Evolutionary conservation across 2,329 filamentous ascomycete species (phyloP), one percentile per base, ranked within the genome.

Genomic region (Monilinia polystroma): DNA sequence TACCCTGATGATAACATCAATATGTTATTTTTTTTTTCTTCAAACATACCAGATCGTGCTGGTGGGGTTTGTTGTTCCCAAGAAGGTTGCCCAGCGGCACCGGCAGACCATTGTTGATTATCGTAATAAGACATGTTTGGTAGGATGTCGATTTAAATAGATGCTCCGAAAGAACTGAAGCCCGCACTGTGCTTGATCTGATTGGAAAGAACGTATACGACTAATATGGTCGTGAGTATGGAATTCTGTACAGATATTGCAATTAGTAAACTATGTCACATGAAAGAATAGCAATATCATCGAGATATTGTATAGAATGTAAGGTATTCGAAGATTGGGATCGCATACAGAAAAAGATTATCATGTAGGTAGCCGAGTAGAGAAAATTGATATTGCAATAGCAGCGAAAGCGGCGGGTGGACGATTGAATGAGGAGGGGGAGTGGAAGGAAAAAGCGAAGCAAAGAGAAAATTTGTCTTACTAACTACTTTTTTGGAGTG

Each of bases 11-110:
- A 47, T 64, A 29, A 51, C 18, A 55, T 54, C 32, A 57, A 66
- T 35, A 35, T 35, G 32, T 32, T 6, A 35, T 66, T n/a, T 58
- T 53, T 53, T 45, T 53, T 59, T 3, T 53, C 60, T 3, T 18
- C 8, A n/a, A 38, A 72, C 82, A 76, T 85, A 90, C 87, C 88
- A 77, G 89, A 91, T 76, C 89, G 87, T 72, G 89, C 89, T 51
- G 89, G 88, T 69, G 89, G 89, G 68, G 84, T 85, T 72, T 88
- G 88, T 75, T 90, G 87, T 74, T 92, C 90, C 89, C 89, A 92
- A 56, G 87, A 87, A 29, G 84, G 78, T 80, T 90, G 88, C 74
- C 69, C 69, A 54, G 71, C 67, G 70, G 85, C 69, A 54, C 70
- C 67, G 70, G 85, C 83, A 69, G 86, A 82, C 85, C 87, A 89